Base-by-base conservation (phyloP, 2,329 filamentous ascomycete genomes). In the Golovinomyces cichoracearum region DNA sequence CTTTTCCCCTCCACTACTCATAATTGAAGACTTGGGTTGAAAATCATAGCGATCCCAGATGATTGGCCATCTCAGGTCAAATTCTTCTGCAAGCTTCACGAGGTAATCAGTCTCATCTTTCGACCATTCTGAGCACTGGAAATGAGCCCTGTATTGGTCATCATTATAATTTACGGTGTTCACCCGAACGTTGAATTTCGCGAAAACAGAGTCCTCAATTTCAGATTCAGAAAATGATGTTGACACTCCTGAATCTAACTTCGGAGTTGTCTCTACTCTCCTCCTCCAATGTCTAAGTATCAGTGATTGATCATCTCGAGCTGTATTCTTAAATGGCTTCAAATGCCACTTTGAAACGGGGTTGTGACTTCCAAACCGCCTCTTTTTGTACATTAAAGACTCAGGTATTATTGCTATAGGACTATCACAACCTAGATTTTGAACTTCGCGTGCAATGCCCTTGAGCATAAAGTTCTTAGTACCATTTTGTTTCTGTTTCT, bases 81-180 rank as follows among this genome's bases (percentile, higher is more conserved):
- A 93, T 44, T 86, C 80, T 50, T 71, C 71, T 13, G 76, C 82
- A 31, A 88, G 62, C 2, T 74, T 67, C 60, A 95, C 72, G 53
- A 98, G 65, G 60, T 94, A 94, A 60, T 94, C 85, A 7, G 90
- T 98, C 64, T 98, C 90, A 57, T 90, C 80, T 58, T 80, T 83
- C 13, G 81, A 79, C 90, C 90, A 98, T 56, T 88, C 78, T 13
- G 74, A 68, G 58, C 70, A 80, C 56, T 76, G 72, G 47, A 98
- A 64, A 52, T 80, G 74, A 50, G 75, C 70, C 51, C 78, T 73
- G 64, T 98, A 98, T 61, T 93, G 80, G 53, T 86, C 83, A 53
- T 92, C 80, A 52, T 74, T 84, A 63, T 95, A 95, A 51, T 77
- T 71, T 0, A 86, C 83, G 31, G 85, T 70, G 3, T 80, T 72